A percentile compares a stretch with the other conserved stretches of the same genome.
These are phyloP conservation scores for Macaranga tanarius DNA, from an alignment of 441 rosid species.

Conservation along the genomic window DNA sequence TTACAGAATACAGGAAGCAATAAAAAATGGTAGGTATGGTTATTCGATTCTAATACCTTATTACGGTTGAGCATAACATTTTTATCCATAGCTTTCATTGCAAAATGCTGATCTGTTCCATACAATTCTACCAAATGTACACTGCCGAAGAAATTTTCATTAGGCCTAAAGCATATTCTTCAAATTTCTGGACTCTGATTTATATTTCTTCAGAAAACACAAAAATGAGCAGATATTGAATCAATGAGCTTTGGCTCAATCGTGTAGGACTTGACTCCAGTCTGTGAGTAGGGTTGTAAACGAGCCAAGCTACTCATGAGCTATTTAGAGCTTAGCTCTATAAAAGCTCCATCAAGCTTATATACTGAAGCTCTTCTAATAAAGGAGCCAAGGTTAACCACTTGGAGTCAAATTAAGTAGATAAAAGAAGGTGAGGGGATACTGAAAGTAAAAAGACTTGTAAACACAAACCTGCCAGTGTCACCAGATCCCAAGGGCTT, in stretches of 20 bases:
- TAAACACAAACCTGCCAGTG: constrained; percentile 79
- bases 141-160: constrained; percentile 36
- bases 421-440: not conserved
- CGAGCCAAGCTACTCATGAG: no score
- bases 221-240: not conserved
- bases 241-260: no score
- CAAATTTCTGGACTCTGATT: not conserved
- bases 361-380: no score
- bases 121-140: constrained; percentile 88
- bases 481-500: constrained; percentile 97
- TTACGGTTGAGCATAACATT: constrained; percentile 85
- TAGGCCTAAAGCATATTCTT: not conserved
- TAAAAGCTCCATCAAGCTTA: no score
- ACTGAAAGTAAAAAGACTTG: not conserved
- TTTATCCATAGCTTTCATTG: constrained; percentile 99
- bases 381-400: no score
- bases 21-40: not conserved
- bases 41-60: constrained; percentile 50
- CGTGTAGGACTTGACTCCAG: no score
- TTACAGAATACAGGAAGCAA: not conserved
- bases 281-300: no score
- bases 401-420: no score
- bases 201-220: not conserved
- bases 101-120: constrained; percentile 70
- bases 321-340: no score